Base-by-base conservation (phyloP, 2,329 filamentous ascomycete genomes). In the Anisogramma anomala region DNA sequence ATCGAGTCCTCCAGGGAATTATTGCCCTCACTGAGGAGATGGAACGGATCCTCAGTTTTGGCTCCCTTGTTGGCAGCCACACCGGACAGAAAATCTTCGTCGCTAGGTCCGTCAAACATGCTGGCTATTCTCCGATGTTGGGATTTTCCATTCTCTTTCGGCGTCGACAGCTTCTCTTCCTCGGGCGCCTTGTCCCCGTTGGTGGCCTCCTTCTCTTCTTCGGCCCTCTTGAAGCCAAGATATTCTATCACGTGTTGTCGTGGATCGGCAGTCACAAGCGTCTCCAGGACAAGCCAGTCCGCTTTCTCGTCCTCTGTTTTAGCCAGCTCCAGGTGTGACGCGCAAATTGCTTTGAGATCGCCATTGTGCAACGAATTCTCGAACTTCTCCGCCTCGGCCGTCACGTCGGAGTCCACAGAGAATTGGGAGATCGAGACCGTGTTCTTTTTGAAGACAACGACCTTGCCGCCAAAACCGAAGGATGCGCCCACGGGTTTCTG, bases 261-360 rank as follows among this genome's bases (percentile, higher is more conserved):
- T n/a, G 87, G 83, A 54, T 89, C 88, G 22, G 83, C 79, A 3
- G 84, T 81, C 36, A 89, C 82, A 46, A 98, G 64, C 2, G 87
- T 91, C 60, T 91, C 80, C 59, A 98, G 85, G 27, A 96, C 86
- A 50, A 83, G 82, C 91, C 91, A 98, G 60, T 96, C 89, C 3
- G 84, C 83, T 67, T 87, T 95, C 58, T 96, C 91, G 50, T 94
- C 86, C 1, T 95, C 88, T 0, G 78, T 84, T 55, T 77, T 79
- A 14, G 88, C 82, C 47, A 78, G 67, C 19, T 79, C 68, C 47
- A 87, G 79, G 56, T 89, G 84, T 17, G 79, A 72, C 55, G 88
- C 79, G 57, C 88, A 95, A 46, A 98, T 84, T 31, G 70, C 69
- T 4, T 72, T 71, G 14, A 98, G 65, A 55, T 96, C 77, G 18